Base-by-base conservation (phyloP, 2,329 filamentous ascomycete species). In the Fusarium austroafricanum region DNA sequence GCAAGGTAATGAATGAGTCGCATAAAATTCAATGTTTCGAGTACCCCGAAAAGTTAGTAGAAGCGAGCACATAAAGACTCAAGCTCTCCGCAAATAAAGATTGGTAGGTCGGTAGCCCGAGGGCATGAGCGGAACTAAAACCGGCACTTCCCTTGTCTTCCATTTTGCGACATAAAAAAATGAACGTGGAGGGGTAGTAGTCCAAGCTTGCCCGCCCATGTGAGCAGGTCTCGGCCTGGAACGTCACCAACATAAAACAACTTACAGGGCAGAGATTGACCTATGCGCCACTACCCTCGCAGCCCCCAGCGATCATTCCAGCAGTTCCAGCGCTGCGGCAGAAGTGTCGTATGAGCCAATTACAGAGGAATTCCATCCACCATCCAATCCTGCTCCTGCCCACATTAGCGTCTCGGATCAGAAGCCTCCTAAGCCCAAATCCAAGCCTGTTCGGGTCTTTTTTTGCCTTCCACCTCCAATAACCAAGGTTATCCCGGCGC, bases 401-500 rank as follows among this genome's bases (percentile, higher is more conserved):
- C 38, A 71, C 70, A 55, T 61, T 72, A 72, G 70, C 65, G 70
- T 61, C 70, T 72, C 67, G 55, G 63, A 57, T 55, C 60, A 65
- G 53, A 59, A 62, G 68, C 55, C 44, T 57, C 44, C 60, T 44
- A 68, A 57, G 50, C 50, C 65, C 54, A 49, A 55, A 29, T 56
- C 50, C 58, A 63, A 62, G 51, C 60, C 50, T 49, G 43, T 53
- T 63, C 50, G 45, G 55, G 55, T 59, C 54, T 62, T 70, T 58
- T 58, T 70, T 70, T 52, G 44, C 65, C 49, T 46, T 55, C 52
- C 52, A 51, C 43, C 52, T 57, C 51, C 54, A 35, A 71, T 53
- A 70, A 37, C 70, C 70, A 72, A 72, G 68, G 71, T 70, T 70
- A 71, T 69, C 69, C 71, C 69, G 54, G 71, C 61, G 71, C 68